These are phyloP conservation scores for Aegle marmelos DNA, from an alignment of 345 rosid species.

Conservation along the genomic window DNA sequence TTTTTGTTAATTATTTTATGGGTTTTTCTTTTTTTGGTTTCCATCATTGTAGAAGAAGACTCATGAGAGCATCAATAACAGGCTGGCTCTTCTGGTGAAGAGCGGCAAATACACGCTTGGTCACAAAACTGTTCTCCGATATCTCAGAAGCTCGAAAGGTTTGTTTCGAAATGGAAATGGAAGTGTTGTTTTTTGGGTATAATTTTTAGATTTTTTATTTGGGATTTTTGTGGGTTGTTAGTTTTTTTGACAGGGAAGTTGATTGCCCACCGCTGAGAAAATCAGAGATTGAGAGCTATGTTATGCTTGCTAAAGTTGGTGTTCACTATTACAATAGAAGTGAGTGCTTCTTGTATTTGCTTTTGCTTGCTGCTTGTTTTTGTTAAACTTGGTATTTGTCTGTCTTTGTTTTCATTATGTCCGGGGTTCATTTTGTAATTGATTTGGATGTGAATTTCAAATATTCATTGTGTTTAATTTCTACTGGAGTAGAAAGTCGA, in stretches of 20 bases:
- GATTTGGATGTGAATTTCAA: not conserved
- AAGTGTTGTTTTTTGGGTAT: not conserved
- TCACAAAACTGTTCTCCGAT: conserved; percentile 50
- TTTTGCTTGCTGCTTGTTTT: not conserved
- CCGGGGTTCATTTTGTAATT: not conserved
- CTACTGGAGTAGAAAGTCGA: no score
- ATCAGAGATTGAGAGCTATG: conserved; percentile 79
- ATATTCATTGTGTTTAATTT: not conserved
- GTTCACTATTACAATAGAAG: conserved; percentile 82
- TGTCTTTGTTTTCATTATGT: no score
- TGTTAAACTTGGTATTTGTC: not conserved
- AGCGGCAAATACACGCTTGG: conserved; percentile 50
- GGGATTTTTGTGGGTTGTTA: not conserved
- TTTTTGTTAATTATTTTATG: no score
- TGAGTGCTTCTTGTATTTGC: conserved; percentile 22
- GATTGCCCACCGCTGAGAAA: conserved; percentile 71
- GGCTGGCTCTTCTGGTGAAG: conserved; percentile 56
- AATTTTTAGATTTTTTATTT: not conserved
- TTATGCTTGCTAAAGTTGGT: conserved; percentile 73
- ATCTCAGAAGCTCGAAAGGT: conserved; percentile 48
- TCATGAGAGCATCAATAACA: conserved; percentile 58
- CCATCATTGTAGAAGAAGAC: conserved; percentile 43
- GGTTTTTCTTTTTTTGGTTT: no score
- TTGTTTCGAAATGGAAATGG: not conserved
- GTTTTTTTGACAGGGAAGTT: conserved; percentile 29